Conservation (phyloP, 805 yeast genomes). For the Candida chauliodis region DNA sequence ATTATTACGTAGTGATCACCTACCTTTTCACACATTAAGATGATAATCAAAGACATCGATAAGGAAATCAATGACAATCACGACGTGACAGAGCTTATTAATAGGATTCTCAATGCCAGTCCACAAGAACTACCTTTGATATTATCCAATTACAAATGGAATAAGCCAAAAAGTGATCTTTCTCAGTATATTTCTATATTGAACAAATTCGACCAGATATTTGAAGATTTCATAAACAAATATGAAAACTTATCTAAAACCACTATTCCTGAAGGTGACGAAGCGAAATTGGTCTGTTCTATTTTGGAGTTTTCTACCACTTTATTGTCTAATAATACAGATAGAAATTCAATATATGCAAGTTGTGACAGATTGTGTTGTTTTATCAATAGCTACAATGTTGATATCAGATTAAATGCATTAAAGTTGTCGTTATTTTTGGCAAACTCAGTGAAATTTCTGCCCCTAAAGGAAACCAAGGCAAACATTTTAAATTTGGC, state of each 20-base stretch:
- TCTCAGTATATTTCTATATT: slow-evolving; percentile 74
- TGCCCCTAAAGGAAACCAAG: slow-evolving; percentile 43
- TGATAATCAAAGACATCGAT: slow-evolving; percentile 1
- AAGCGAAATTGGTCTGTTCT: slow-evolving; percentile 45
- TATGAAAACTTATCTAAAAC: slow-evolving; percentile 52
- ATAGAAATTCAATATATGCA: slow-evolving; percentile 60
- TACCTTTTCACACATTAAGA: background rate
- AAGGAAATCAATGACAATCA: background rate
- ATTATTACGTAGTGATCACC: background rate
- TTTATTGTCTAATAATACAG: slow-evolving; percentile 65
- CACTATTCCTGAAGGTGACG: slow-evolving; percentile 40
- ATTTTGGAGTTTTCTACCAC: slow-evolving; percentile 60
- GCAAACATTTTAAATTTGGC: slow-evolving; percentile 52
- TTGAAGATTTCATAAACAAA: slow-evolving; percentile 51
- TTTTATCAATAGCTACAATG: slow-evolving; percentile 56
- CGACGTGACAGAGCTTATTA: slow-evolving; percentile 22
- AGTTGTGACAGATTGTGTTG: slow-evolving; percentile 58
- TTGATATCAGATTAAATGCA: slow-evolving; percentile 56
- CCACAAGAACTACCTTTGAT: slow-evolving; percentile 37
- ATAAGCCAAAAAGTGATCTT: slow-evolving; percentile 63
- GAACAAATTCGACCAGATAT: slow-evolving; percentile 68
- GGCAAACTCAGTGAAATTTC: slow-evolving; percentile 51
- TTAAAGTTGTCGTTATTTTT: slow-evolving; percentile 57
- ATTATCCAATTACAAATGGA: slow-evolving; percentile 49
- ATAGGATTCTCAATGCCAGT: slow-evolving; percentile 35